phyloP scores from a whole-genome alignment of 2,329 filamentous ascomycete genomes.

The Monosporascus ibericus region DNA sequence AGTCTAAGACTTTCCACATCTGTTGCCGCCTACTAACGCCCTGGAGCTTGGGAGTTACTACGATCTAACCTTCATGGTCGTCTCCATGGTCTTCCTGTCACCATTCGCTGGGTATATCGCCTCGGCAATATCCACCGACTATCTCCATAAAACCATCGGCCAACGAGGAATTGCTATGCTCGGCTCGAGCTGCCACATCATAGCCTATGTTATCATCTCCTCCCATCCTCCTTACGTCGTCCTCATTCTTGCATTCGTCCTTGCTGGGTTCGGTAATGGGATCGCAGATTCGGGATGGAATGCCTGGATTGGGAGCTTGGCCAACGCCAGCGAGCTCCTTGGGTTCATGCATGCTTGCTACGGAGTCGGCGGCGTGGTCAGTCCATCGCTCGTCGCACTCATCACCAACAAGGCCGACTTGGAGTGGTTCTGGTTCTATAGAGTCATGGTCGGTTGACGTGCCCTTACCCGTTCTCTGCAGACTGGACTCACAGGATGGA shows the following conservation, averaged over 20 bases:
- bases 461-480: too few relatives aligned
- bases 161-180: slow-evolving; percentile 64
- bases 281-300: slow-evolving; percentile 53
- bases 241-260: slow-evolving; percentile 56
- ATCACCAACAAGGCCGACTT: slow-evolving; percentile 58
- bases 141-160: slow-evolving; percentile 38
- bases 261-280: slow-evolving; percentile 67
- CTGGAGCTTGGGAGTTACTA: slow-evolving; percentile 39
- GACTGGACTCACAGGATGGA: not conserved
- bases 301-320: slow-evolving; percentile 58
- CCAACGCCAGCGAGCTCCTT: slow-evolving; percentile 61
- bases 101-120: slow-evolving; percentile 40
- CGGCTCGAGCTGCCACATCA: slow-evolving; percentile 52
- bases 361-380: slow-evolving; percentile 60
- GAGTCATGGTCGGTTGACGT: slow-evolving; percentile 55
- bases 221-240: slow-evolving; percentile 63
- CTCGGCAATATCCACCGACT: slow-evolving; percentile 38
- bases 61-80: slow-evolving; percentile 36
- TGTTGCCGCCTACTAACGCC: slow-evolving; percentile 1
- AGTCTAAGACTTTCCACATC: slow-evolving; percentile 5
- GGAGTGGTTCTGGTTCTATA: slow-evolving; percentile 69
- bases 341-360: slow-evolving; percentile 66
- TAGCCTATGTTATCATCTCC: slow-evolving; percentile 58
- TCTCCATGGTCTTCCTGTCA: slow-evolving; percentile 42
- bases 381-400: slow-evolving; percentile 63